Percentiles rank a stretch among this genome's conserved stretches.
These are phyloP conservation scores for Dendryphion nanum DNA, from an alignment of 2,329 filamentous ascomycete genomes.

Conservation along the genomic window DNA sequence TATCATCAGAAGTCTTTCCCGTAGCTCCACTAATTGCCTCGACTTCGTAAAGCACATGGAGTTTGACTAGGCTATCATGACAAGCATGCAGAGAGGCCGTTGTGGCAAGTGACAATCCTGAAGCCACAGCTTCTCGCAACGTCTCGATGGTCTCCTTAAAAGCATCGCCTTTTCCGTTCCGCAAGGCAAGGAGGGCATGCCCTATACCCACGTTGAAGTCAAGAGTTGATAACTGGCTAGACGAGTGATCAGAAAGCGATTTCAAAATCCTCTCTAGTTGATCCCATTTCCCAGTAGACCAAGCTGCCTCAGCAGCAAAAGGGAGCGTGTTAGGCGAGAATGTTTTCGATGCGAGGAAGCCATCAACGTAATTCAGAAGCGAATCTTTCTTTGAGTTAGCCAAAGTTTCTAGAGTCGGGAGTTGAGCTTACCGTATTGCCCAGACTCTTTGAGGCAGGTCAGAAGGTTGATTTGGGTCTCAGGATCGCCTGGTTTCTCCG, in stretches of 20 bases:
- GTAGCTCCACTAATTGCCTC: slow-evolving; percentile 65
- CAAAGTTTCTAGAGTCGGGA: background rate
- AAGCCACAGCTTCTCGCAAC: slow-evolving; percentile 69
- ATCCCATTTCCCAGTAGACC: slow-evolving; percentile 82
- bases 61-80: slow-evolving; percentile 79
- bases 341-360: slow-evolving; percentile 54
- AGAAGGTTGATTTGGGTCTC: slow-evolving; percentile 82
- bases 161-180: slow-evolving; percentile 48
- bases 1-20: slow-evolving; percentile 35
- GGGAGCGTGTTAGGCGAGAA: slow-evolving; percentile 60
- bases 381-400: slow-evolving; percentile 60
- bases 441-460: slow-evolving; percentile 89
- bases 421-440: slow-evolving; percentile 71
- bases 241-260: slow-evolving; percentile 44
- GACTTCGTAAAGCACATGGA: slow-evolving; percentile 85
- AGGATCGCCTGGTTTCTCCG: slow-evolving; percentile 71
- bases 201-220: slow-evolving; percentile 86
- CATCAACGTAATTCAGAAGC: slow-evolving; percentile 81
- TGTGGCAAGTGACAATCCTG: slow-evolving; percentile 70
- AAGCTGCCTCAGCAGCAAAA: slow-evolving; percentile 86
- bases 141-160: slow-evolving; percentile 61
- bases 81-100: slow-evolving; percentile 80
- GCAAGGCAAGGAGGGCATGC: slow-evolving; percentile 61
- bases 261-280: slow-evolving; percentile 64
- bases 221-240: slow-evolving; percentile 41